Base-by-base conservation (phyloP, 1,284 basidiomycete species). In the Moniliophthora roreri region DNA sequence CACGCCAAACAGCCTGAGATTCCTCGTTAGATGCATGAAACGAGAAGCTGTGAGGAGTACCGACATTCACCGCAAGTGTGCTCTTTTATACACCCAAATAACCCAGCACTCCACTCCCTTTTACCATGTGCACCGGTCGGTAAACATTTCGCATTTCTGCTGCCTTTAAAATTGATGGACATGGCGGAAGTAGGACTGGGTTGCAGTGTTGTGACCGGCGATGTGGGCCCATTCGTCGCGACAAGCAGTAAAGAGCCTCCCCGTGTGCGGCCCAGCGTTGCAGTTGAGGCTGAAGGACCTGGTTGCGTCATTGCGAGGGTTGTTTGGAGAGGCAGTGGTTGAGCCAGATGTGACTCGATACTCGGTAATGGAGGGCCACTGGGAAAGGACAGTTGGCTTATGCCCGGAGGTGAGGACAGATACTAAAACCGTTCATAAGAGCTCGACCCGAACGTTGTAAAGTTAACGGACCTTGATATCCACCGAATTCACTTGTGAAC, bases 1-100 rank as follows among this genome's bases (percentile, higher is more conserved):
- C 57, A 66, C 4, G 69, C 59, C 20, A 62, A 40, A 18, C 65
- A 32, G 44, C 65, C 67, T 69, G 41, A 4, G 16, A 8, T 8
- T 20, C 15, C 18, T 21, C 18, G 21, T 44, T 9, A 5, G n/a
- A 21, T 41, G 9, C 13, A 16, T 32, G 21, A 42, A 36, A 16
- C 16, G 26, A 7, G 3, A 7, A 24, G 36, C 16, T 16, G 26
- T 3, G 6, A 10, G n/a, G 39, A 20, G 23, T 15, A 47, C 53
- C 1, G 16, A 55, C 53, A 51, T 21, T 24, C 52, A 41, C 44
- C 41, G 24, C 23, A 44, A 16, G 46, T 48, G 34, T 41, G n/a
- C 23, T 57, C 51, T 26, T 40, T 42, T 18, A 21, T 15, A 38
- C 55, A 57, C 9, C 34, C 47, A 39, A 40, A 53, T 10, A 57